Base-by-base conservation (phyloP, 2,329 filamentous ascomycete species). In the Cladosporium velox region DNA sequence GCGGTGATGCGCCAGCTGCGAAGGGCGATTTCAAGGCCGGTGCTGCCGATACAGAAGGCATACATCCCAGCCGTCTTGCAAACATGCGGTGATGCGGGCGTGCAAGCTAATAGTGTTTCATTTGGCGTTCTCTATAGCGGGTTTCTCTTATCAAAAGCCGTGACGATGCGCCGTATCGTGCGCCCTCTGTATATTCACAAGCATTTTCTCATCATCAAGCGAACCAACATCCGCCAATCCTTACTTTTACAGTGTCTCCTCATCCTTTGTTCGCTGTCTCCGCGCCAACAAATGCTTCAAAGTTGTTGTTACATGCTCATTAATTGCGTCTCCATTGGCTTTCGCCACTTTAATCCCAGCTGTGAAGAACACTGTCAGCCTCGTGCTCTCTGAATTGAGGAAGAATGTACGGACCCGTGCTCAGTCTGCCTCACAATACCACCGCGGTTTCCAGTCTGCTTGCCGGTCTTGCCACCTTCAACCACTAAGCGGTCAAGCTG, bases 401-500 rank as follows among this genome's bases (percentile, higher is more conserved):
- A 30, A 49, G 38, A 41, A 2, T 55, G 26, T 47, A 75, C 87
- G 81, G 81, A 92, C 90, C 91, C 91, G 70, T 87, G 88, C 70
- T 94, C 90, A 80, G 92, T 94, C 79, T 93, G 89, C 76, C 92
- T 85, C 64, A 89, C 81, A 68, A 93, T 88, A 54, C 84, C 87
- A 58, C 87, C 89, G 66, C 86, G 82, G n/a, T 83, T 77, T 3
- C 89, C 89, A 38, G 82, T 87, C 76, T 93, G 87, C 79, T 91
- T 92, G 71, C 90, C 90, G 73, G 90, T 88, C 78, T 92, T 90
- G 67, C 91, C 90, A 21, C 91, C 91, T 80, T 99, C 95, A 0
- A 99, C 91, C 15, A 99, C 95, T 79, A 99, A 85, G 75, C 88
- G 86, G 76, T 98, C 93, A 69, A 96, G 79, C 80, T 97, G 91